Evolutionary conservation across 345 rosid species (phyloP).

Genomic region (Luvunga scandens): DNA sequence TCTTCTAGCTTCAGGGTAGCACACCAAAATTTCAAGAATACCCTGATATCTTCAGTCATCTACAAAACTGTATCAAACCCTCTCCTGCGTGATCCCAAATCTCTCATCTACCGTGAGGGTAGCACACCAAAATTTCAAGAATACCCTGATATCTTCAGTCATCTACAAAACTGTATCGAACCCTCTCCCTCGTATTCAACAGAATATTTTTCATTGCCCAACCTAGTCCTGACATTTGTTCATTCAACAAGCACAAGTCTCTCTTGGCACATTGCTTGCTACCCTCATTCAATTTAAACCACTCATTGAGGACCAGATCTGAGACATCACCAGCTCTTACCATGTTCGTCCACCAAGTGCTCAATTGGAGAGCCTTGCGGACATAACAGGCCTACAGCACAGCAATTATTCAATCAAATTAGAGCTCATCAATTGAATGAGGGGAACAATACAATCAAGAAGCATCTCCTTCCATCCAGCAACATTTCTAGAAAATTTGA

Average conservation of each 20-base stretch:
- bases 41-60: constrained; percentile 36
- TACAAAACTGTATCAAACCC: constrained; percentile 53
- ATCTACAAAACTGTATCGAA: constrained; percentile 54
- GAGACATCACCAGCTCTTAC: constrained; percentile 17
- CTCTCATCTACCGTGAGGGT: background rate
- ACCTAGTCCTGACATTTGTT: constrained; percentile 54
- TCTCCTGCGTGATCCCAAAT: constrained; percentile 42
- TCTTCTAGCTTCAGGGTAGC: background rate
- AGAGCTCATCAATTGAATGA: background rate
- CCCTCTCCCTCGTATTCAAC: constrained; percentile 57
- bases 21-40: background rate
- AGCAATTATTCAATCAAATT: background rate
- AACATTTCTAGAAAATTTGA: background rate
- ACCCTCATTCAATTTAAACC: constrained; percentile 42
- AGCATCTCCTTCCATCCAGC: background rate
- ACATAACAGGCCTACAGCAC: constrained; percentile 49
- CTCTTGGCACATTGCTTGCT: constrained; percentile 33
- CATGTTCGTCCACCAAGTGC: constrained; percentile 30
- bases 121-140: constrained; percentile 2
- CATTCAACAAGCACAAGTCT: constrained; percentile 30
- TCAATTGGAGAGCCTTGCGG: constrained; percentile 37
- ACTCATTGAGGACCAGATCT: constrained; percentile 26
- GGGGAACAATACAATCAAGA: background rate
- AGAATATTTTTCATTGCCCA: constrained; percentile 71
- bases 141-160: constrained; percentile 29